Base-by-base conservation (phyloP, 495 filamentous ascomycete species). In the Penicillium alfredii region DNA sequence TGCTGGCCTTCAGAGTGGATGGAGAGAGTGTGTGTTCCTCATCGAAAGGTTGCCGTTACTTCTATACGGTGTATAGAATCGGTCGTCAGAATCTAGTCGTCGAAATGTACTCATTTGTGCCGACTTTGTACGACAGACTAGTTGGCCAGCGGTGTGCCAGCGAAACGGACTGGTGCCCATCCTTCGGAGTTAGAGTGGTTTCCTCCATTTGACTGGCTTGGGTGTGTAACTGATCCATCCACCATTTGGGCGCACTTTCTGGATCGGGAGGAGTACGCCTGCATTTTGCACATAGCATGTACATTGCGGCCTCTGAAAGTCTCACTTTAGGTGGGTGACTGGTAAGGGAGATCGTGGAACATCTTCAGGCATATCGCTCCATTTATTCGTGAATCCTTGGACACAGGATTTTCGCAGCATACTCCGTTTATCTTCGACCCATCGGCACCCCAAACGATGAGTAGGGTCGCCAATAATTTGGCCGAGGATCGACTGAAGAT, bases 321-420 rank as follows among this genome's bases (percentile, higher is more conserved):
- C 24, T 10, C 3, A 16, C n/a, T 26, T 4, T 27, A 16, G 23
- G 13, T 27, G n/a, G 19, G 11, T 36, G 12, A 26, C 22, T 15
- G 6, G 13, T 26, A 12, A n/a, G 33, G 13, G 23, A 33, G 18
- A 21, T 33, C 30, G 19, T 33, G 4, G 9, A 33, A 33, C 18
- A 33, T 33, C n/a, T 22, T 33, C 8, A 33, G 30, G 9, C 18
- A 33, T 21, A 33, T 21, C 30, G 30, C 30, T 33, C 30, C 10
- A 22, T 33, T 20, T 21, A 11, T 33, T 6, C 18, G 18, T 6
- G 18, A 33, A 21, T 22, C 18, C 18, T 36, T 36, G 0, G 13
- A 12, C 16, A 36, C 15, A 12, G 9, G 8, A 18, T 36, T 36
- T 21, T 18, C 2, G 10, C 14, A 36, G 12, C 23, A n/a, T 3